phyloP scores from a whole-genome alignment of 306 rosid genomes.

The Lathyrus oleraceus region DNA sequence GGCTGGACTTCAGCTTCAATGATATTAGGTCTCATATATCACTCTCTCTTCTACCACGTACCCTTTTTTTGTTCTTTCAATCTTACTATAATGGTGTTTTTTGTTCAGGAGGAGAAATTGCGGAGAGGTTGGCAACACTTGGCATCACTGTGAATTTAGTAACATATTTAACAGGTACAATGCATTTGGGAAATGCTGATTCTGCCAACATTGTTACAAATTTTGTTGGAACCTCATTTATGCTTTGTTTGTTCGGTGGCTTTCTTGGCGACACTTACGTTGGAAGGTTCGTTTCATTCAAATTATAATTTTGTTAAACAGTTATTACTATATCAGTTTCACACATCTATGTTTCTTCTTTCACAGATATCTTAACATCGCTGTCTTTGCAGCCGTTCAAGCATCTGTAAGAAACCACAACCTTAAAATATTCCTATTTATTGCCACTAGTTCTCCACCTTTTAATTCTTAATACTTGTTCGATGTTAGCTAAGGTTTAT shows the following conservation, averaged over 20 bases:
- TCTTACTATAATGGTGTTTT: background rate
- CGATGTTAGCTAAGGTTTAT: background rate
- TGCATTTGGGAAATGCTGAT: slow-evolving; percentile 89
- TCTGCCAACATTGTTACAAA: slow-evolving; percentile 88
- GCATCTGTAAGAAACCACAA: slow-evolving; percentile 55
- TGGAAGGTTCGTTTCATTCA: slow-evolving; percentile 58
- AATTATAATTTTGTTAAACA: background rate
- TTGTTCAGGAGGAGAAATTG: slow-evolving; percentile 68
- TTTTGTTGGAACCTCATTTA: slow-evolving; percentile 84
- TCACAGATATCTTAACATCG: slow-evolving; percentile 75
- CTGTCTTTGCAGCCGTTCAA: slow-evolving; percentile 80
- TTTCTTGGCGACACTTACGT: slow-evolving; percentile 85
- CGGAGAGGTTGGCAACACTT: slow-evolving; percentile 77
- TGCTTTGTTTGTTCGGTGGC: slow-evolving; percentile 92
- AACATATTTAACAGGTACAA: slow-evolving; percentile 71
- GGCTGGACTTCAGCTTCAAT: slow-evolving; percentile 82
- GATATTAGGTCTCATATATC: slow-evolving; percentile 60
- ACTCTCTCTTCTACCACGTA: background rate
- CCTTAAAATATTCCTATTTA: background rate
- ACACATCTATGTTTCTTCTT: background rate
- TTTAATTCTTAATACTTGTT: background rate
- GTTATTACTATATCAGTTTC: too few relatives aligned
- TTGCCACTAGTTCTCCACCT: background rate
- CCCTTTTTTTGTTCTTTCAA: background rate
- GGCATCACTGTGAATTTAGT: slow-evolving; percentile 90